These are phyloP conservation scores for Cichorium intybus DNA, from an alignment of 140 eudicot genomes.

Conservation along the genomic window DNA sequence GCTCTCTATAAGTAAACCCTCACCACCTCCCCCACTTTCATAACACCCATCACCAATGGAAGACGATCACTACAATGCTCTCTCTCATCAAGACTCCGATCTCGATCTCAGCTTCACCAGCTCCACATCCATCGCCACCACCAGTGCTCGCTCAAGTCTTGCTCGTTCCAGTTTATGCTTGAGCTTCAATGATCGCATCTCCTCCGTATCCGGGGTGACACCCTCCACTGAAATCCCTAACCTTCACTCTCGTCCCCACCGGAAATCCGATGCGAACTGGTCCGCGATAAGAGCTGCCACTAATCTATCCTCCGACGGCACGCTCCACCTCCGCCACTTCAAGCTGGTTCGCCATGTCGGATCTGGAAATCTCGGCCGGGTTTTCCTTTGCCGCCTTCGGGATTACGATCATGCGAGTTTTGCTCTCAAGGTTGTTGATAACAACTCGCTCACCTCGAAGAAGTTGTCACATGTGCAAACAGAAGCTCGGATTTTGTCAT, in stretches of 20 bases:
- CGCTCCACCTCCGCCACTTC: slow-evolving; percentile 80
- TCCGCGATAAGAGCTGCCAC: slow-evolving; percentile 69
- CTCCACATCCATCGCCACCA: slow-evolving; percentile 53
- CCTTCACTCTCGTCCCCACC: slow-evolving; percentile 70
- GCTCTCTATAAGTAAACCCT: slow-evolving; percentile 14
- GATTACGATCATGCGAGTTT: slow-evolving; percentile 77
- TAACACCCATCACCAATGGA: slow-evolving; percentile 18
- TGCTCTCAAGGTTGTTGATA: slow-evolving; percentile 89
- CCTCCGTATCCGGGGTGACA: slow-evolving; percentile 39
- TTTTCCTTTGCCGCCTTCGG: slow-evolving; percentile 75
- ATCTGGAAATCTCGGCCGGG: slow-evolving; percentile 90
- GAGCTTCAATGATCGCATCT: slow-evolving; percentile 80
- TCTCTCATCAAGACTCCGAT: slow-evolving; percentile 59
- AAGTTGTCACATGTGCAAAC: slow-evolving; percentile 70
- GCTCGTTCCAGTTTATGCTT: slow-evolving; percentile 79
- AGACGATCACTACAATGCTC: slow-evolving; percentile 16
- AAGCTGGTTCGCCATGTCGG: slow-evolving; percentile 87
- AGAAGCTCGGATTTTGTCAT: slow-evolving; percentile 67
- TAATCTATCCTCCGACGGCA: slow-evolving; percentile 66
- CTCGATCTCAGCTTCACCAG: slow-evolving; percentile 70
- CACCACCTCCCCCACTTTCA: slow-evolving; percentile 5
- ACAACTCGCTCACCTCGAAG: slow-evolving; percentile 54
- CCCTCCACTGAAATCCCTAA: slow-evolving; percentile 42
- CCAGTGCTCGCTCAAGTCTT: slow-evolving; percentile 70
- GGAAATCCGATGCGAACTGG: slow-evolving; percentile 64